Evolutionary conservation across 1,284 basidiomycete genomes (phyloP).

Genomic region (Crepidotus sp.): DNA sequence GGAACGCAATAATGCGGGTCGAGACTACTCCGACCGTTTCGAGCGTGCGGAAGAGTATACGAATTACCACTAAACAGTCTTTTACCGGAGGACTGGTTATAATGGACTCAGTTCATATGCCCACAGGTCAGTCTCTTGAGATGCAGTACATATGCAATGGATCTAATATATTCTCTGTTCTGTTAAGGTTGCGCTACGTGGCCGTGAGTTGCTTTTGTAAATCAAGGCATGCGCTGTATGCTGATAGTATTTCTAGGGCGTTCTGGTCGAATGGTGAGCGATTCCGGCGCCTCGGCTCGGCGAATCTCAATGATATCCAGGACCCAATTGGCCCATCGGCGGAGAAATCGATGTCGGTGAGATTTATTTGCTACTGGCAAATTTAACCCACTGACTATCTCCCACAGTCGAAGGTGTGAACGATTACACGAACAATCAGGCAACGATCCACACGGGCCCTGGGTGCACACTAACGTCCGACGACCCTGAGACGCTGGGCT

Average conservation of each 20-base stretch:
- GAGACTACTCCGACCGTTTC: slow-evolving; percentile 69
- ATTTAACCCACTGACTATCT: no score
- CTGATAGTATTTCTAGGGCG: slow-evolving; percentile 26
- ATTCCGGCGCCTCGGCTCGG: neutral
- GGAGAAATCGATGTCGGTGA: slow-evolving; percentile 76
- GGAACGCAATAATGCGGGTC: slow-evolving; percentile 75
- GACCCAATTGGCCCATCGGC: slow-evolving; percentile 62
- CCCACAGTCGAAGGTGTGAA: slow-evolving; percentile 55
- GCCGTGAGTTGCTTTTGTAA: slow-evolving; percentile 43
- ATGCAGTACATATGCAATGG: no score
- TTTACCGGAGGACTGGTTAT: slow-evolving; percentile 68
- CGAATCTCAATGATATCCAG: slow-evolving; percentile 20
- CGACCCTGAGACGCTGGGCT: slow-evolving; percentile 40
- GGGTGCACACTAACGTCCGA: slow-evolving; percentile 59
- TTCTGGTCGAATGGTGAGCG: slow-evolving; percentile 37
- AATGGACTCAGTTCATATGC: slow-evolving; percentile 85
- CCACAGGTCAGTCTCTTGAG: slow-evolving; percentile 41
- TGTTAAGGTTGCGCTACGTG: slow-evolving; percentile 79
- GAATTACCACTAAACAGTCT: slow-evolving; percentile 58
- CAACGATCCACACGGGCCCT: slow-evolving; percentile 67
- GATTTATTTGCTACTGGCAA: neutral
- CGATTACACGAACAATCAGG: slow-evolving; percentile 72
- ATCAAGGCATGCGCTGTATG: slow-evolving; percentile 1
- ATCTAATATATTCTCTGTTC: no score
- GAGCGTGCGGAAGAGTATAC: slow-evolving; percentile 62